Percentiles rank a stretch among this genome's conserved stretches.
Conservation (phyloP, 83 land plant species). For the Picea mariana region DNA sequence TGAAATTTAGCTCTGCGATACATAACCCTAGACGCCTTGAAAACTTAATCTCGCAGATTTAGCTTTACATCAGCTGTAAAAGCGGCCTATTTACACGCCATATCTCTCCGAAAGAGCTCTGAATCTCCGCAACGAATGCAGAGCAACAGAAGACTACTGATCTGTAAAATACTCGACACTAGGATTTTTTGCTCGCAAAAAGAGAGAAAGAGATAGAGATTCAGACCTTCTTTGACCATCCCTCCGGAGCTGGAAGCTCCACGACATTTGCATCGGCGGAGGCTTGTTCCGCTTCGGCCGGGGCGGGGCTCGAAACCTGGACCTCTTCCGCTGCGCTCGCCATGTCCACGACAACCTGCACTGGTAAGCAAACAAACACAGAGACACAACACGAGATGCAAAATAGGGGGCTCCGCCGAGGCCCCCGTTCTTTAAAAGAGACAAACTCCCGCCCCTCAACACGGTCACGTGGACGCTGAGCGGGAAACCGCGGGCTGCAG, state of each 20-base stretch:
- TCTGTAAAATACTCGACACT: no score
- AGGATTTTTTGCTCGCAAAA: neutral
- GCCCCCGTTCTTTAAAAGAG: neutral
- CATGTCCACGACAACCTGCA: neutral
- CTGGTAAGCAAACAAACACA: neutral
- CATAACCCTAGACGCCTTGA: no score
- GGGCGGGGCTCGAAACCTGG: slow-evolving; percentile 1
- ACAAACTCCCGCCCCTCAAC: neutral
- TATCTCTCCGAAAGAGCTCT: neutral
- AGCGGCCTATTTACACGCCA: neutral
- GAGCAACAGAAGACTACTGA: no score
- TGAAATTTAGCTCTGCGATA: no score
- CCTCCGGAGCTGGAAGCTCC: slow-evolving; percentile 14
- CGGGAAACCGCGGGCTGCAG: slow-evolving; percentile 5
- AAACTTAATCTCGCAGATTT: neutral
- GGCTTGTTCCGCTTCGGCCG: neutral
- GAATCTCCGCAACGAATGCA: neutral
- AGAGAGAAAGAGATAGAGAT: neutral
- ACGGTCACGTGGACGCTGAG: slow-evolving; percentile 13
- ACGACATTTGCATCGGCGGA: neutral
- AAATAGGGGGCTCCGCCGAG: no score
- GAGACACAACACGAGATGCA: neutral
- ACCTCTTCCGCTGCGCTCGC: slow-evolving; percentile 12
- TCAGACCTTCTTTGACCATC: slow-evolving; percentile 12
- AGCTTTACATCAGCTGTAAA: neutral